Evolutionary conservation across 1,284 basidiomycete genomes (phyloP).

Genomic region (Wolfiporia cocos): DNA sequence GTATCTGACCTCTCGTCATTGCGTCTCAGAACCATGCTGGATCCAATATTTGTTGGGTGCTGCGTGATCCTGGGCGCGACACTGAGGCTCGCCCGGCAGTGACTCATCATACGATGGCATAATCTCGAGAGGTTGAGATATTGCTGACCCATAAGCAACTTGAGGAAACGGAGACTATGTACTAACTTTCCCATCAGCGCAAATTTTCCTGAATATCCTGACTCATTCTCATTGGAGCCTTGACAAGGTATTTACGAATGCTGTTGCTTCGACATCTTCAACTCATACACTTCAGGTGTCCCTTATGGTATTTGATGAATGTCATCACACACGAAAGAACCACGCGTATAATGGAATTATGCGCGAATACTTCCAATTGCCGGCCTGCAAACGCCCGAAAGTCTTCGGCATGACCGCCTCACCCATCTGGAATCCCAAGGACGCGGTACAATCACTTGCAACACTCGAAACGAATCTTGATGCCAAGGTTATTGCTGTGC

Average conservation of each 20-base stretch:
- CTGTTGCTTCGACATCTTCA: neutral
- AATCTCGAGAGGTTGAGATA: no score
- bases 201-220: slow-evolving; percentile 74
- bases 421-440: slow-evolving; percentile 72
- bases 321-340: slow-evolving; percentile 72
- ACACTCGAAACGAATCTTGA: slow-evolving; percentile 69
- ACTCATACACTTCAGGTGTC: slow-evolving; percentile 43
- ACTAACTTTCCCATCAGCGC: slow-evolving; percentile 40
- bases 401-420: slow-evolving; percentile 89
- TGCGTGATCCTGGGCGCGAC: no score
- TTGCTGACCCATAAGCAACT: no score
- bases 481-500: slow-evolving; percentile 68
- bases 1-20: no score
- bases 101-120: no score
- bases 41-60: no score
- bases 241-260: slow-evolving; percentile 36
- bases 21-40: no score
- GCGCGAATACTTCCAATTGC: slow-evolving; percentile 63
- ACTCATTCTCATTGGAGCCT: slow-evolving; percentile 77
- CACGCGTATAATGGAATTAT: slow-evolving; percentile 80
- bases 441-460: slow-evolving; percentile 50
- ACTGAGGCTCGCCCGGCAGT: no score
- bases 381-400: slow-evolving; percentile 51
- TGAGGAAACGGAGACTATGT: no score
- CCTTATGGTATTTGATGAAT: slow-evolving; percentile 79